Conservation (phyloP, 768 basidiomycete species). For the Suillus americanus region DNA sequence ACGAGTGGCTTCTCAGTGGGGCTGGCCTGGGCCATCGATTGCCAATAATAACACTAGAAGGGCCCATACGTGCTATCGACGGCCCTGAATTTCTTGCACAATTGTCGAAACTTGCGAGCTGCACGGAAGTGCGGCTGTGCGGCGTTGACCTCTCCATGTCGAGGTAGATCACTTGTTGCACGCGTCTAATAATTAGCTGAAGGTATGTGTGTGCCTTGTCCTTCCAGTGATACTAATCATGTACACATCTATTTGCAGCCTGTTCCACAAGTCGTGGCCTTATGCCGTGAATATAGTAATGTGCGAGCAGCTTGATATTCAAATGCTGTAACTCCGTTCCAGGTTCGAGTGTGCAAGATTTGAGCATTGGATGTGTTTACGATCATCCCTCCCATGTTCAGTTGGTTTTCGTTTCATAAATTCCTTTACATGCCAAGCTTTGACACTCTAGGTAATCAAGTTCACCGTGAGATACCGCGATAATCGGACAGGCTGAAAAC, state of each 20-base stretch:
- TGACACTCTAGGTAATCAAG: background rate
- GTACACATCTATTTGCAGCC: background rate
- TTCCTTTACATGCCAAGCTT: background rate
- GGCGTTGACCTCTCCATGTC: background rate
- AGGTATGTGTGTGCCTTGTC: background rate
- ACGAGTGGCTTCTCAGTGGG: background rate
- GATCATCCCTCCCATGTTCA: background rate
- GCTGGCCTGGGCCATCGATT: background rate
- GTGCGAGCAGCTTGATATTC: background rate
- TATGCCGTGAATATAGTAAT: background rate
- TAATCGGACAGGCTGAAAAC: background rate
- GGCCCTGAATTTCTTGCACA: background rate
- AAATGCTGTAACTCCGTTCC: background rate
- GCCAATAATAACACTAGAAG: background rate
- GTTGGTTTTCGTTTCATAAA: background rate
- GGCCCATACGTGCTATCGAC: background rate
- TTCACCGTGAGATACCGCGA: background rate
- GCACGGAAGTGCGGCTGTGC: constrained; percentile 1
- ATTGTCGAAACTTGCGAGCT: background rate
- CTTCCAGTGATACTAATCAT: background rate
- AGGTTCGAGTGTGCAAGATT: background rate
- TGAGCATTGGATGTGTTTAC: background rate
- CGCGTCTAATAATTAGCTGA: background rate
- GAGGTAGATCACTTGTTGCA: background rate
- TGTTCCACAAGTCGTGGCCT: background rate